Evolutionary conservation across 169 alveolate species (phyloP), one percentile per base, ranked within the genome.

Genomic region (Plasmodium falciparum): DNA sequence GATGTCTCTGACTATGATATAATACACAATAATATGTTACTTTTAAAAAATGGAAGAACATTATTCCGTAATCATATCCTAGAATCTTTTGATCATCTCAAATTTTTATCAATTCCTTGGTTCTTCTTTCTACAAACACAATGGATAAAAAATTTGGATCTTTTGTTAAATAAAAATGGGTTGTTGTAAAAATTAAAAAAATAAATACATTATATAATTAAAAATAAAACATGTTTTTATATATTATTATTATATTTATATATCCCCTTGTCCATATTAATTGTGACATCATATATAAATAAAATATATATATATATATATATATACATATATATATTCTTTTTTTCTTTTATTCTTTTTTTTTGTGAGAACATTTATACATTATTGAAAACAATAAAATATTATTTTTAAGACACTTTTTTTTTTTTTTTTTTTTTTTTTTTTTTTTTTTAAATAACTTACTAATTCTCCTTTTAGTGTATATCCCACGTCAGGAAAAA

Each of bases 101-200:
- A 78, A 45, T 78, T 78, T 66, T 67, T 78, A 71, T 65, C 71
- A 29, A 15, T 78, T 39, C 89, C 89, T n/a, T 78, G 89, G 89
- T 78, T 65, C 54, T 78, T 67, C 56, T 52, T 78, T 66, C 29
- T 66, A 13, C 89, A 78, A 47, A 26, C 78, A 3, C 54, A 70
- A 45, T 63, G 78, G 12, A 24, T 78, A 45, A 67, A 78, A 39
- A 33, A 71, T 26, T 70, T 78, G 67, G 71, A 43, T 22, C 15
- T 17, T 3, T 33, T 65, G 39, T 45, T 74, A 7, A 39, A 29
- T 8, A 63, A 39, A 66, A n/a, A 33, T 13, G 56, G 52, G 13
- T 20, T 56, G 20, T 39, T 39, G 11, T 56, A 56, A 13, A 13
- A 22, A 11, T 8, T n/a, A 54, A 54, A 8, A 8, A 11, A 8